Base-by-base conservation (phyloP, 352 stramenopile species). In the Thalassiosira gravida region DNA sequence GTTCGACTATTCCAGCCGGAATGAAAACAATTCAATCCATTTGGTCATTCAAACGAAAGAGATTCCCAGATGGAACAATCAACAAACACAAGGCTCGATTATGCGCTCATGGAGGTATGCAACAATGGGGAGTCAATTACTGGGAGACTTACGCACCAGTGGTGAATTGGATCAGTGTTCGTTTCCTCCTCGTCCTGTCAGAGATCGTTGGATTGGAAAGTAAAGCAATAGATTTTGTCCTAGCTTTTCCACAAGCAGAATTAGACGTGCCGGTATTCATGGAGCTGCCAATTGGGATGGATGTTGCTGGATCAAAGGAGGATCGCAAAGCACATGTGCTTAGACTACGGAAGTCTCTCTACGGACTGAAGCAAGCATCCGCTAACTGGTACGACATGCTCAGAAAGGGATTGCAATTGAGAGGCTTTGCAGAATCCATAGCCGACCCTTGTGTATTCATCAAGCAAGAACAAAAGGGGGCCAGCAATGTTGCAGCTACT, bases 361-460 rank as follows among this genome's bases (percentile, higher is more conserved):
- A 87, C 55, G 74, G 80, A 6, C 62, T 87, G 18, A 85, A 82
- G n/a, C 56, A 86, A 67, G 69, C 59, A 9, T 32, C 30, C 0
- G 3, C 47, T 13, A 85, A 81, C 25, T 88, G 77, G 75, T 52
- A 74, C 62, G n/a, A 80, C 8, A 76, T 65, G 25, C 20, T 86
- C 2, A 75, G 87, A 20, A 16, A 22, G 47, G 62, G 32, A 37
- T 32, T 88, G 0, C 13, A 22, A 13, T 24, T 58, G 2, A 39
- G 50, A 18, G 67, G 61, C n/a, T 87, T 83, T 68, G 25, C 24
- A 20, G n/a, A 59, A 13, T 85, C 49, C 13, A 3, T 66, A 32
- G 18, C 50, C 7, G 74, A 82, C n/a, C 42, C 42, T 3, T 55
- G 46, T 25, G 46, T 88, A 1, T 84, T 81, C 44, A 42, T 75